Evolutionary conservation across 140 eudicot genomes (phyloP), one percentile per base, ranked within the genome.

Genomic region (Senecio squalidus): DNA sequence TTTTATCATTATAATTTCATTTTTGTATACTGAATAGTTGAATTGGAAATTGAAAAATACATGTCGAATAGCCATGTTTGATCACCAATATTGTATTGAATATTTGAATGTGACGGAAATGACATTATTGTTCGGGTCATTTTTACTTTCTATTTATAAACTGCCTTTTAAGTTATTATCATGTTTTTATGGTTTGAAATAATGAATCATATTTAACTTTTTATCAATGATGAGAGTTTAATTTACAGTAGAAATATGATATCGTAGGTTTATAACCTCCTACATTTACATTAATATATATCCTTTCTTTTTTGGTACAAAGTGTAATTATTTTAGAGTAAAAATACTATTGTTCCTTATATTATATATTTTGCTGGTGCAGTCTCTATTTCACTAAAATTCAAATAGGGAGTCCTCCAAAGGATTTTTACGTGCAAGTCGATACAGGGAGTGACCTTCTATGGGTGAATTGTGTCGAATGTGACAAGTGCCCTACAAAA

Each of bases 381-480:
- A 91, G 98, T 76, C 82, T 91, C n/a, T 91, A 86, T 68, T 91
- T 27, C 68, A 81, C 96, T 2, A 91, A 69, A 75, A 52, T 91
- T 62, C 68, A 74, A 41, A 72, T 91, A 18, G 98, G 98, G 68
- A 68, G 78, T 58, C 98, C 98, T 68, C 54, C 94, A 28, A 74
- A 76, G 60, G 94, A 74, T 49, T 91, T 69, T 62, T 70, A 91
- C 34, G 90, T 91, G 39, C 98, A 91, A 63, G 91, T 91, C 1
- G 98, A 87, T 73, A 92, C 98, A 3, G 98, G 98, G 70, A 86
- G 95, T 74, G 98, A 91, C 78, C 76, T 81, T 63, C 55, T 86
- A 20, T 91, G 98, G 98, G 91, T 91, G 30, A 86, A 91, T 45
- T 91, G 96, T 52, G 75, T 68, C 28, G 93, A 85, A 33, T 91